Evolutionary conservation across 176 grass and related monocot species (phyloP), one percentile per base, ranked within the genome.

Genomic region (Sorghum bicolor): DNA sequence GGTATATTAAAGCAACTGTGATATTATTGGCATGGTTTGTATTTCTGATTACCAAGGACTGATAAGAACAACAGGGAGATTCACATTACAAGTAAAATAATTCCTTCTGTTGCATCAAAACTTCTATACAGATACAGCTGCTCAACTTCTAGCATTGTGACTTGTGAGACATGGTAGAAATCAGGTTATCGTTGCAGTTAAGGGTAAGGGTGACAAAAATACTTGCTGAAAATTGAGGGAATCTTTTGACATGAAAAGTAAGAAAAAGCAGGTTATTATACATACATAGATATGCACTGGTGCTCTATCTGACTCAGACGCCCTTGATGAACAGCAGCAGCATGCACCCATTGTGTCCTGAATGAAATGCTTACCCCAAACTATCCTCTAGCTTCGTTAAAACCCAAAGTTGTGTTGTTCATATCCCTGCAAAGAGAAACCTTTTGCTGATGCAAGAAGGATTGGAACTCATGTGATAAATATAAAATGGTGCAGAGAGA

Each of bases 341-440:
- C 90, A 92, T 19, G 84, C 88, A 88, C 94, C 94, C 94, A 96
- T 96, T 74, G 60, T 89, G n/a, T 81, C 78, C 50, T 70, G 61
- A 88, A 67, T 33, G 25, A 52, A 70, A 84, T 32, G 87, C 45
- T 86, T 52, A 69, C 36, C 75, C 70, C 78, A 86, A 61, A 37
- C 22, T 77, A 82, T 45, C 80, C 43, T 87, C 71, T 77, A 81
- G 79, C 37, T 82, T 4, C 47, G 38, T 62, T 82, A 55, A 26
- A 64, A 67, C 55, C 45, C 10, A 75, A 71, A 72, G 60, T 61
- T 67, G 34, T 9, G 26, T 88, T 37, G 76, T 45, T 74, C 67
- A 80, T 85, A 75, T 74, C 73, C 86, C 87, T 85, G 39, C 58
- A 83, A 55, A 86, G 39, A 67, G 79, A 45, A 84, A 26, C 8